phyloP scores from a whole-genome alignment of 1,284 basidiomycete species.

The Takashimella tepidaria region DNA sequence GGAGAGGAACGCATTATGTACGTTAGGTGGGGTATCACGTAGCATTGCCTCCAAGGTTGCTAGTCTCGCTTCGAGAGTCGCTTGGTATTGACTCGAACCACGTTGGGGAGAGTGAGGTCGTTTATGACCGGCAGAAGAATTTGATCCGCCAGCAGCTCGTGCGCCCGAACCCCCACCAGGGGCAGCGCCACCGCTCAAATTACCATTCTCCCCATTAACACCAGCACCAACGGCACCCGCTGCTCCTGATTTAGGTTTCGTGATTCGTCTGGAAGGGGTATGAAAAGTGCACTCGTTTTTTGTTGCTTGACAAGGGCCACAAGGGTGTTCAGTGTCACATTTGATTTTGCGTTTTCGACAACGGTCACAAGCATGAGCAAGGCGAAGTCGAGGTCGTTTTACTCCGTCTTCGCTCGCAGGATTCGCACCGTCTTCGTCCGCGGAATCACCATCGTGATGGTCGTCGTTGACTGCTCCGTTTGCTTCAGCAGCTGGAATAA shows the following conservation, averaged over 20 bases:
- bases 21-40: constrained; percentile 47
- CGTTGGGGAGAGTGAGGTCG: constrained; percentile 28
- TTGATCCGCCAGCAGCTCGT: not conserved
- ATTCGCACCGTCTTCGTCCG: constrained; percentile 18
- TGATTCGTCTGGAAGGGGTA: constrained; percentile 43
- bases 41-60: constrained; percentile 47
- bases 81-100: constrained; percentile 16
- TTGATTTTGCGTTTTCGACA: constrained; percentile 44
- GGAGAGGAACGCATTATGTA: constrained; percentile 46
- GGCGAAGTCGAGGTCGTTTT: constrained; percentile 45
- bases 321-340: constrained; percentile 49
- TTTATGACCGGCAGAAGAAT: constrained; percentile 22
- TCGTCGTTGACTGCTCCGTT: constrained; percentile 6
- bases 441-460: constrained; percentile 9
- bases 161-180: no score
- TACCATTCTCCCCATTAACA: not conserved
- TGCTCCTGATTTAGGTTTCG: constrained; percentile 35
- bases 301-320: constrained; percentile 46
- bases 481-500: not conserved
- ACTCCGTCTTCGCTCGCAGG: constrained; percentile 16
- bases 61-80: constrained; percentile 44
- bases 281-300: constrained; percentile 48
- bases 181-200: not conserved
- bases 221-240: no score
- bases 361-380: constrained; percentile 44